Evolutionary conservation across 345 rosid genomes (phyloP).

Genomic region (Combretum micranthum): DNA sequence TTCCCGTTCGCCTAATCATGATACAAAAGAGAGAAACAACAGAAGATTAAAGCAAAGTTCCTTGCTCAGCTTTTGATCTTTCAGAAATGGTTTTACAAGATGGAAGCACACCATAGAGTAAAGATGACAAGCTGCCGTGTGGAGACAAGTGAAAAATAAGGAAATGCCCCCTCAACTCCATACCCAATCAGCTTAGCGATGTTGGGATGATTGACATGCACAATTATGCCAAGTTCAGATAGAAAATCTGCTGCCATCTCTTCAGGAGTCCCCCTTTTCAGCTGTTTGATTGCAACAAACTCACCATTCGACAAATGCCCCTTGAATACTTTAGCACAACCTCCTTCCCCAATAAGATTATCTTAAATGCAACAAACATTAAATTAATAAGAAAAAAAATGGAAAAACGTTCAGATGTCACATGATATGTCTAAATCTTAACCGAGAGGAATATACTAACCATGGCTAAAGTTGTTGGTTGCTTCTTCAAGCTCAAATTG

Average conservation of each 20-base stretch:
- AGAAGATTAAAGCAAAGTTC: not conserved
- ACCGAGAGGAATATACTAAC: slow-evolving; percentile 21
- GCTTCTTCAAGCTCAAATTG: slow-evolving; percentile 63
- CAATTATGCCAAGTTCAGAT: slow-evolving; percentile 86
- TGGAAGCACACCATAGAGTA: slow-evolving; percentile 58
- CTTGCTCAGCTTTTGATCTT: not conserved
- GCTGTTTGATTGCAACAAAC: slow-evolving; percentile 62
- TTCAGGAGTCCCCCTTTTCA: slow-evolving; percentile 69
- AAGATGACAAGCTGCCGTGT: slow-evolving; percentile 74
- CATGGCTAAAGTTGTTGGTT: slow-evolving; percentile 58
- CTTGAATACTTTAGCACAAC: slow-evolving; percentile 84
- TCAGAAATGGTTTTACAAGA: not conserved
- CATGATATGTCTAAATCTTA: not conserved
- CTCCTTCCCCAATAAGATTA: slow-evolving; percentile 83
- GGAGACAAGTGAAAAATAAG: slow-evolving; percentile 85
- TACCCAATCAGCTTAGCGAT: slow-evolving; percentile 82
- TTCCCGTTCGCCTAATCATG: slow-evolving; percentile 21
- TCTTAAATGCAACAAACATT: slow-evolving; percentile 27
- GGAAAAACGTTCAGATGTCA: not conserved
- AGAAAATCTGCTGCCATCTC: slow-evolving; percentile 82
- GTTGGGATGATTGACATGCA: slow-evolving; percentile 90
- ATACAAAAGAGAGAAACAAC: slow-evolving; percentile 25
- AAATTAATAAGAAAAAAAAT: no score
- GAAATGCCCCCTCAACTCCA: slow-evolving; percentile 93
- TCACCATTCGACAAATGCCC: slow-evolving; percentile 58